Base-by-base conservation (phyloP, 2,329 filamentous ascomycete species). In the Arthrobotrys pseudoclavata region DNA sequence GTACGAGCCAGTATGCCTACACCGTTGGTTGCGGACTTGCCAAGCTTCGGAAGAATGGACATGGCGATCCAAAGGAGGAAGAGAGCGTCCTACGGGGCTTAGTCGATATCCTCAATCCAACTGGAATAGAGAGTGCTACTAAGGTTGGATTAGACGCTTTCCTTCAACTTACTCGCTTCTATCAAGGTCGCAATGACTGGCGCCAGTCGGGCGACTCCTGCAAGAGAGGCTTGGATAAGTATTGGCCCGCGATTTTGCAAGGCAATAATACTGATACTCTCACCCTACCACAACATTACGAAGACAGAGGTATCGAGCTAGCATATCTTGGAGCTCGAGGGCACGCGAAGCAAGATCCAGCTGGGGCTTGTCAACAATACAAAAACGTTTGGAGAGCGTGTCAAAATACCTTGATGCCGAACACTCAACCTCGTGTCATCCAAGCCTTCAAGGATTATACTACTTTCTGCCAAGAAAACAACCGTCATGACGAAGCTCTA, bases 351-450 rank as follows among this genome's bases (percentile, higher is more conserved):
- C 18, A 60, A n/a, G 64, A 61, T 4, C 13, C 68, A n/a, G 37
- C 42, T 2, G 34, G 62, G 52, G 71, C 63, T 12, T 76, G 71
- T 18, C 55, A 57, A 2, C 47, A 69, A 6, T 76, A 76, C n/a
- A 26, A 60, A 5, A 7, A 60, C 15, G 71, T 76, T 10, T 64
- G 62, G 34, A 47, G 48, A 22, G 71, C 71, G 0, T 76, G 47
- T 26, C 64, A 76, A 20, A 76, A 64, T 29, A 76, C 71, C 2
- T 10, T 76, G 4, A 69, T 76, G 37, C 71, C 71, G 13, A 76
- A 76, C 18, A 69, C 64, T 31, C 24, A 63, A 20, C 40, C 50
- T 15, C 31, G 64, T 24, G 64, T 76, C 3, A 62, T 76, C 18
- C 31, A 55, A 31, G 63, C 71, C 1, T 76, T 76, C 29, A 68